These are phyloP conservation scores for Botryotinia calthae DNA, from an alignment of 2,329 filamentous ascomycete genomes.

Conservation along the genomic window DNA sequence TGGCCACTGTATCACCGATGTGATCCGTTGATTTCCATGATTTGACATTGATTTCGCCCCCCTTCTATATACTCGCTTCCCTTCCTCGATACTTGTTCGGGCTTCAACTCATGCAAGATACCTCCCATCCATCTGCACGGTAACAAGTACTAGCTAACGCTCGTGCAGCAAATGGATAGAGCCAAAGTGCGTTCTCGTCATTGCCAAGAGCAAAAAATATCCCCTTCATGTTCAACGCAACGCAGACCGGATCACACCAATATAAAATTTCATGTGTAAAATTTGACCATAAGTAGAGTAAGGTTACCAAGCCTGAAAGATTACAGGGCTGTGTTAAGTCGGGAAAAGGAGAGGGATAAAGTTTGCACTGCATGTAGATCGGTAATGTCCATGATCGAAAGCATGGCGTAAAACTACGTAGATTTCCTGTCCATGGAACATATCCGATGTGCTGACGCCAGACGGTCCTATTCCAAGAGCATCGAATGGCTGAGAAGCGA, in stretches of 20 bases:
- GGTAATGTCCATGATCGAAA: neutral
- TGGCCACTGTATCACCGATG: conserved; percentile 1
- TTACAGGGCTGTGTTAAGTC: neutral
- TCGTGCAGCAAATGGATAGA: conserved; percentile 1
- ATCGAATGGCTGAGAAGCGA: conserved; percentile 9
- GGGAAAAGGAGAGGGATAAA: neutral
- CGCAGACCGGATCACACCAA: conserved; percentile 4
- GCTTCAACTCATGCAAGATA: conserved; percentile 7
- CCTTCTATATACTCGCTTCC: neutral
- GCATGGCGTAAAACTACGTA: neutral
- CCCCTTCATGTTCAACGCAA: neutral
- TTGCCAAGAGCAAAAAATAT: neutral
- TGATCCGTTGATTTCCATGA: conserved; percentile 8
- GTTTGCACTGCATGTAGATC: neutral
- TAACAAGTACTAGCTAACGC: neutral
- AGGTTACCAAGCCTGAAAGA: conserved; percentile 2
- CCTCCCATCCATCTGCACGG: conserved; percentile 2
- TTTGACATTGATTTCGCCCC: neutral
- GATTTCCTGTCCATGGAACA: neutral
- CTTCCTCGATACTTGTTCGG: neutral
- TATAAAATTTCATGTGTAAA: neutral
- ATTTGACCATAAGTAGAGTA: neutral
- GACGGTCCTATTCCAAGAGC: neutral
- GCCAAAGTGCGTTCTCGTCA: conserved; percentile 1
- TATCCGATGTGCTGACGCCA: conserved; percentile 6